Evolutionary conservation across 2,329 filamentous ascomycete species (phyloP).

Genomic region (Colletotrichum musae): DNA sequence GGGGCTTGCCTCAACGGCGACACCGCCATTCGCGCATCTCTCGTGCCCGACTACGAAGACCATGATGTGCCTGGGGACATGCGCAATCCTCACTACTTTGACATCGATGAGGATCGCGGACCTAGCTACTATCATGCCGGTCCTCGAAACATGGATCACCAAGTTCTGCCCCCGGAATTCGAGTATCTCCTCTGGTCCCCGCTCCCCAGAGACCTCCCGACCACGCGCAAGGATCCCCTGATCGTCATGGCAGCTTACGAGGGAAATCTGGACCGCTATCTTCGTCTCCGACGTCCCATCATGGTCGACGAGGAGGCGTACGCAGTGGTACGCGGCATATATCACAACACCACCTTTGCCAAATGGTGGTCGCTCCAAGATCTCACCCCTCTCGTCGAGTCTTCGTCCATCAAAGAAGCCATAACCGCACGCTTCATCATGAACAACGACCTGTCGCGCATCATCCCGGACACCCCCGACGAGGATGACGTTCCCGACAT

Average conservation of each 20-base stretch:
- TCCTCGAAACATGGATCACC: not conserved
- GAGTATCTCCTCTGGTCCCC: not conserved
- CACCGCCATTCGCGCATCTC: not conserved
- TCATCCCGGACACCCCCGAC: constrained; percentile 1
- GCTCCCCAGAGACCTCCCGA: not conserved
- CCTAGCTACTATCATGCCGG: no score
- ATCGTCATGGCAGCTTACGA: constrained; percentile 5
- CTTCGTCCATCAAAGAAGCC: constrained; percentile 33
- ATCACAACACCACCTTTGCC: constrained; percentile 54
- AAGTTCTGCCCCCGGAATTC: not conserved
- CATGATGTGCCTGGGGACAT: not conserved
- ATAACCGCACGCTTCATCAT: constrained; percentile 50
- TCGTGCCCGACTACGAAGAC: not conserved
- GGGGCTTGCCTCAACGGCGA: not conserved
- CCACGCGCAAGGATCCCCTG: not conserved
- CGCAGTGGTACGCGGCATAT: constrained; percentile 49
- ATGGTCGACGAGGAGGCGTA: not conserved
- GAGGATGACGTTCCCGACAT: not conserved
- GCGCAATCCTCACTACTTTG: not conserved
- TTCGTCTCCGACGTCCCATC: not conserved
- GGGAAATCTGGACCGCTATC: not conserved
- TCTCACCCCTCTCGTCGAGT: no score
- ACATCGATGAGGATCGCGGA: not conserved
- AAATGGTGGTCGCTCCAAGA: constrained; percentile 47
- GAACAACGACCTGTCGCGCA: constrained; percentile 48